A percentile compares a stretch with the other conserved stretches of the same genome.
Evolutionary conservation across 257 asterid genomes (phyloP).

Genomic region (Penstemon barbatus): DNA sequence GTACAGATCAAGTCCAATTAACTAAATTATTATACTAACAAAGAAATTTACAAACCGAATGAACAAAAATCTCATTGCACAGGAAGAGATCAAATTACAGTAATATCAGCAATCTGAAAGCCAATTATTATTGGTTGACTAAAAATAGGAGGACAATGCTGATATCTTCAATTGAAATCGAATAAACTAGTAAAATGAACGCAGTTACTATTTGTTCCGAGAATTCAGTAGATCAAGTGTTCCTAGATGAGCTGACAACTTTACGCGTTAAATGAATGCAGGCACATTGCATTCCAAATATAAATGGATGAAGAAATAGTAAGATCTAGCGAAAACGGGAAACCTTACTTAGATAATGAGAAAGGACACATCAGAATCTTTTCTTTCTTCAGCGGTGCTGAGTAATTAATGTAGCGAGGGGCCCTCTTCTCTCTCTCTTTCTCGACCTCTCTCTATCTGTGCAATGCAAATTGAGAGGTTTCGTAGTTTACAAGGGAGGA

Average conservation of each 20-base stretch:
- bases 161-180: conserved; percentile 16
- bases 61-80: background rate
- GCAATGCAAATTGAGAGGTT: conserved; percentile 32
- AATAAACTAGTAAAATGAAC: background rate
- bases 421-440: background rate
- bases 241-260: conserved; percentile 14
- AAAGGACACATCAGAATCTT: conserved; percentile 25
- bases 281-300: background rate
- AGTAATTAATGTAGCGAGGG: conserved; percentile 7
- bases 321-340: conserved; percentile 35
- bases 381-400: conserved; percentile 24
- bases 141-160: conserved; percentile 14
- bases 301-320: background rate
- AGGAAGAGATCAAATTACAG: too few species aligned
- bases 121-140: conserved; percentile 21
- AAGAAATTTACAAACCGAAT: background rate
- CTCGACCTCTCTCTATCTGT: conserved; percentile 9
- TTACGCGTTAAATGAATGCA: conserved; percentile 14
- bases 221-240: conserved; percentile 29
- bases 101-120: too few species aligned
- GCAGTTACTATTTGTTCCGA: background rate
- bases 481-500: conserved; percentile 44
- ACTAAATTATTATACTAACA: conserved; percentile 3
- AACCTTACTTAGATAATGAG: conserved; percentile 30
- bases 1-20: background rate